A percentile compares a stretch with the other conserved stretches of the same genome.
Conservation (phyloP, 2,329 filamentous ascomycete genomes). For the Pseudogymnoascus sp. region DNA sequence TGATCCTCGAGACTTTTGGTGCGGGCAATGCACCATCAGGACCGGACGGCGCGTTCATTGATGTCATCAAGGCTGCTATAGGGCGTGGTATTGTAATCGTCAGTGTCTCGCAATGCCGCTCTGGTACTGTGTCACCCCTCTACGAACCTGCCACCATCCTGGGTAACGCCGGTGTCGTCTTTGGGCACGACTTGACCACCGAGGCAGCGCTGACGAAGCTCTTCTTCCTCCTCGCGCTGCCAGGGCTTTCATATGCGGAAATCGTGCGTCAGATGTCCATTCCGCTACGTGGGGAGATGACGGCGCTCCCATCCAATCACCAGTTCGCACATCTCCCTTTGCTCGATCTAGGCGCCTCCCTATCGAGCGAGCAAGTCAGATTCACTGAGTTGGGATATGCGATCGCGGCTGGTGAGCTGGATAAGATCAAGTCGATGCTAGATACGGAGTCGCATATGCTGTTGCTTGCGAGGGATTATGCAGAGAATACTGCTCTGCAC, state of each 20-base stretch:
- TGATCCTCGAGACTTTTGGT: conserved; percentile 65
- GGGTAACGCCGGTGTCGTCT: conserved; percentile 58
- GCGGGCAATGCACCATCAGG: conserved; percentile 63
- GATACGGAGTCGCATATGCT: conserved; percentile 24
- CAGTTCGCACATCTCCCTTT: conserved; percentile 41
- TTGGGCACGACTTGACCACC: conserved; percentile 60
- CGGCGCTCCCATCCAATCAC: conserved; percentile 28
- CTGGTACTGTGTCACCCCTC: conserved; percentile 47
- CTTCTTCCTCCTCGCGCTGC: conserved; percentile 51
- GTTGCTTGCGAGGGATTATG: conserved; percentile 31
- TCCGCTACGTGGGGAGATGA: conserved; percentile 59
- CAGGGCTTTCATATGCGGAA: conserved; percentile 47
- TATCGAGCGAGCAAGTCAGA: conserved; percentile 48
- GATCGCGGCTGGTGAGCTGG: conserved; percentile 50
- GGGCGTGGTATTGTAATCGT: conserved; percentile 61
- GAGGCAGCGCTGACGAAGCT: conserved; percentile 38
- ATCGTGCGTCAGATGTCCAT: conserved; percentile 54
- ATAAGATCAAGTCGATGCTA: conserved; percentile 28
- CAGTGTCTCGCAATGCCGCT: conserved; percentile 58
- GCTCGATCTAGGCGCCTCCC: conserved; percentile 26
- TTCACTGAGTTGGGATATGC: conserved; percentile 56
- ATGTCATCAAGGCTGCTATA: conserved; percentile 56
- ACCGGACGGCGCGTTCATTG: conserved; percentile 48
- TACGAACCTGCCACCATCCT: conserved; percentile 54
- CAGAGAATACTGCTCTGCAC: conserved; percentile 33